Evolutionary conservation across 179 eudicot species (phyloP).

Genomic region (Patellifolia procumbens): DNA sequence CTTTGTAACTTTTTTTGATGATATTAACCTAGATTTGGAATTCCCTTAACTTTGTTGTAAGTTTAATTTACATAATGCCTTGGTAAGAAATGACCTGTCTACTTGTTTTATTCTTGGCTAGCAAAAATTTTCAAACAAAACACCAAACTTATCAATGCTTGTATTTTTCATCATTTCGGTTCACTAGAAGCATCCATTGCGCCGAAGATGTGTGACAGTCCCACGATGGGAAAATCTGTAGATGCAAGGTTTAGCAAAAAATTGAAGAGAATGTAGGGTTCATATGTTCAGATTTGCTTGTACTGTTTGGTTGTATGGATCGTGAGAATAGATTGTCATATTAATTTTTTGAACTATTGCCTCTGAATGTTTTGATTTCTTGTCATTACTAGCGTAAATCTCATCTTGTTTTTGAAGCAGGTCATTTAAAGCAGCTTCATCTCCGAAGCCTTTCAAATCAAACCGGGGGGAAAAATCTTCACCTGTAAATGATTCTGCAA

Average conservation of each 20-base stretch:
- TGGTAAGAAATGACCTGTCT: background rate
- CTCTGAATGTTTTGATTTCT: slow-evolving; percentile 4
- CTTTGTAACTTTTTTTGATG: no score
- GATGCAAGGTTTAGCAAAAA: slow-evolving; percentile 25
- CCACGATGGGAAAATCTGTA: slow-evolving; percentile 23
- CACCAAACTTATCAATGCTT: background rate
- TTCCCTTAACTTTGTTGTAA: background rate
- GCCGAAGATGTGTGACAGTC: slow-evolving; percentile 23
- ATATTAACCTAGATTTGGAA: background rate
- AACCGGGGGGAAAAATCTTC: slow-evolving; percentile 24
- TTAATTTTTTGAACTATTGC: background rate
- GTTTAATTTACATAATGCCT: background rate
- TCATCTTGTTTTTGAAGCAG: slow-evolving; percentile 15
- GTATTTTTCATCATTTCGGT: slow-evolving; percentile 20
- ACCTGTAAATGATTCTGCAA: slow-evolving; percentile 20
- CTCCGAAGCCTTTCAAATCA: slow-evolving; percentile 22
- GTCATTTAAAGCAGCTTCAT: slow-evolving; percentile 19
- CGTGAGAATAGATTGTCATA: background rate
- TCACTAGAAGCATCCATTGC: slow-evolving; percentile 14
- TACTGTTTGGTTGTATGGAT: background rate
- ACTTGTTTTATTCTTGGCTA: background rate
- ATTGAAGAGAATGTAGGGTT: slow-evolving; percentile 27
- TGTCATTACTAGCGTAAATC: slow-evolving; percentile 8
- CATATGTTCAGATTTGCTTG: slow-evolving; percentile 7
- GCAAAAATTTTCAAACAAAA: background rate